Evolutionary conservation across 306 rosid genomes (phyloP).

Genomic region (Glycyrrhiza uralensis): DNA sequence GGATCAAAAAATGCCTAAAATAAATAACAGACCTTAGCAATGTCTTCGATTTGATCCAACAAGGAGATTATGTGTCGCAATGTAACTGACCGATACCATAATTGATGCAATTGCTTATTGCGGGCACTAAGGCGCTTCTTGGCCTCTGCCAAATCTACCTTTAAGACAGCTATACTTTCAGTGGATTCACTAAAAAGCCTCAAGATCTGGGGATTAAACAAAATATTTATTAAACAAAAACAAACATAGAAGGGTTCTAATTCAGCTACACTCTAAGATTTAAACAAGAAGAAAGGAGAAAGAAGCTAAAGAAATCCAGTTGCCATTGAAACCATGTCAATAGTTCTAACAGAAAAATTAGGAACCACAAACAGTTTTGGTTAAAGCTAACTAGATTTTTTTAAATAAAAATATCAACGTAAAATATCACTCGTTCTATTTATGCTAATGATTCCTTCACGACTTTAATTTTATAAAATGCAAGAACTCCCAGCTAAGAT

Average conservation of each 20-base stretch:
- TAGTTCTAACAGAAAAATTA: neutral
- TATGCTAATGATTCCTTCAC: constrained; percentile 11
- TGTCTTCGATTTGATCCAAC: constrained; percentile 98
- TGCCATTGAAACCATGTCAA: neutral
- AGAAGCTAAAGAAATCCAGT: constrained; percentile 13
- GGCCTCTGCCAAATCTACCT: constrained; percentile 91
- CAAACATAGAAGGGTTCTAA: constrained; percentile 7
- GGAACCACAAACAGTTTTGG: neutral
- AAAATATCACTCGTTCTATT: constrained; percentile 4
- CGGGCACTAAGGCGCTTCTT: constrained; percentile 85
- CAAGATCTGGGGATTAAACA: constrained; percentile 71
- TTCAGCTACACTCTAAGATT: neutral
- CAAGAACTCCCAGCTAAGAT: neutral
- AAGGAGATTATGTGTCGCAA: constrained; percentile 93
- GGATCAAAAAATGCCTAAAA: constrained; percentile 28
- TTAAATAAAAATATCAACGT: constrained; percentile 14
- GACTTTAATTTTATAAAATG: constrained; percentile 22
- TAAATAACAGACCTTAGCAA: constrained; percentile 69
- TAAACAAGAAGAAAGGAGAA: neutral
- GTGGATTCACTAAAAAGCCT: constrained; percentile 95
- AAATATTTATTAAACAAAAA: constrained; percentile 10
- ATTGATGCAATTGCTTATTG: constrained; percentile 94
- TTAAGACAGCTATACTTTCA: constrained; percentile 65
- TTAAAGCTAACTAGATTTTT: constrained; percentile 1
- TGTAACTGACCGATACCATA: constrained; percentile 98